phyloP scores from a whole-genome alignment of 169 alveolate species.

The Cryptosporidium ubiquitum region DNA sequence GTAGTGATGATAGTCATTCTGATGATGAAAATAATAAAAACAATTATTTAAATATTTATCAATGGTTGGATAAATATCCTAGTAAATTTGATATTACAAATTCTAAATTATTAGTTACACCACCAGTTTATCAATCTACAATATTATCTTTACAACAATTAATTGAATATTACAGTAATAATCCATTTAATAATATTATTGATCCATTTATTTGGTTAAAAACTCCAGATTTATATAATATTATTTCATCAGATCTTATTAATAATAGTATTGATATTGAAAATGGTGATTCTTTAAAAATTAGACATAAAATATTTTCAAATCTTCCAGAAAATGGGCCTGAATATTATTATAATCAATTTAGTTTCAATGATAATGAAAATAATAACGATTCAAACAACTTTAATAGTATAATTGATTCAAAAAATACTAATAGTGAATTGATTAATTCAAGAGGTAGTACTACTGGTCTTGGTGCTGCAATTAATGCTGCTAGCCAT shows the following conservation, averaged over 20 bases:
- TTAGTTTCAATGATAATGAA: background rate
- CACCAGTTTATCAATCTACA: slow-evolving; percentile 56
- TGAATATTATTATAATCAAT: slow-evolving; percentile 56
- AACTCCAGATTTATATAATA: slow-evolving; percentile 30
- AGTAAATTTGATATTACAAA: slow-evolving; percentile 21
- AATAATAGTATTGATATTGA: background rate
- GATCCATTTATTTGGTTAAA: slow-evolving; percentile 43
- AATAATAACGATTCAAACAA: background rate
- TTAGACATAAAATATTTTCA: slow-evolving; percentile 4
- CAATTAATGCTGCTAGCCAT: slow-evolving; percentile 55
- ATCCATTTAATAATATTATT: slow-evolving; percentile 13
- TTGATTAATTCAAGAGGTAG: background rate
- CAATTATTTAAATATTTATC: slow-evolving; percentile 1
- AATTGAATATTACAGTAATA: slow-evolving; percentile 30
- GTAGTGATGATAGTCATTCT: background rate
- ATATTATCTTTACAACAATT: slow-evolving; percentile 45
- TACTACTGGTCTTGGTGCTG: slow-evolving; percentile 51
- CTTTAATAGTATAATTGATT: background rate
- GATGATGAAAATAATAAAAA: slow-evolving; percentile 3
- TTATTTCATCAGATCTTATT: slow-evolving; percentile 3
- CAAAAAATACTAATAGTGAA: background rate
- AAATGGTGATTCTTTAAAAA: background rate
- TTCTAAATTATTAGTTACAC: slow-evolving; percentile 30
- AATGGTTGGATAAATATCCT: slow-evolving; percentile 17
- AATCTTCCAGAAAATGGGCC: slow-evolving; percentile 46